phyloP scores from a whole-genome alignment of 164 flowering plant genomes.

The Santalum album region DNA sequence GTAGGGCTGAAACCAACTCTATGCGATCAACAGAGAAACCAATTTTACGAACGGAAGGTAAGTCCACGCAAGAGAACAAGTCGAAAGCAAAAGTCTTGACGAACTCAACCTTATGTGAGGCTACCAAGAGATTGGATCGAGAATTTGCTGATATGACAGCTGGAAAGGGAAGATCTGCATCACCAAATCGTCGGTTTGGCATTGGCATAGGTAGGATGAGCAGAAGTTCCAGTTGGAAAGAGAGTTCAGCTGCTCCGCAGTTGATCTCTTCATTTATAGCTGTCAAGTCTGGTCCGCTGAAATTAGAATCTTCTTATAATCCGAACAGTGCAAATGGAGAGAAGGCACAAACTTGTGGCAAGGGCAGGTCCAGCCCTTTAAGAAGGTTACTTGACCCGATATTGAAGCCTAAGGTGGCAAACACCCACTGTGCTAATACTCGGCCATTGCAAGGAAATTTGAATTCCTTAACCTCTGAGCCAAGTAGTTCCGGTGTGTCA shows the following conservation, averaged over 20 bases:
- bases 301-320: not conserved
- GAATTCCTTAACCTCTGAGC: too few relatives aligned
- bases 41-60: too few relatives aligned
- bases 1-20: slow-evolving; percentile 10
- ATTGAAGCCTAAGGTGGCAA: too few relatives aligned
- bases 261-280: not conserved
- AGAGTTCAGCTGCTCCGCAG: not conserved
- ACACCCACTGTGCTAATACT: too few relatives aligned
- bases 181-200: not conserved
- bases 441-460: too few relatives aligned
- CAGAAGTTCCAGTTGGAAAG: not conserved
- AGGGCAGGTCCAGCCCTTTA: too few relatives aligned
- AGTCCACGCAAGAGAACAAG: too few relatives aligned
- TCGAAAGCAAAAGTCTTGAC: not conserved
- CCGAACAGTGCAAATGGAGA: not conserved
- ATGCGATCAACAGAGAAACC: too few relatives aligned
- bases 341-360: not conserved
- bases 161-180: not conserved
- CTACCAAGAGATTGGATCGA: not conserved
- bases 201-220: not conserved
- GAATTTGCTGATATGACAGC: not conserved
- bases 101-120: not conserved
- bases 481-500: too few relatives aligned
- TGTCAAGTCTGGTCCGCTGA: not conserved
- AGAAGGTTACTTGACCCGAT: too few relatives aligned